A percentile compares a stretch with the other conserved stretches of the same genome.
Evolutionary conservation across 2,329 filamentous ascomycete genomes (phyloP).

Genomic region (Paecilomyces sp.): DNA sequence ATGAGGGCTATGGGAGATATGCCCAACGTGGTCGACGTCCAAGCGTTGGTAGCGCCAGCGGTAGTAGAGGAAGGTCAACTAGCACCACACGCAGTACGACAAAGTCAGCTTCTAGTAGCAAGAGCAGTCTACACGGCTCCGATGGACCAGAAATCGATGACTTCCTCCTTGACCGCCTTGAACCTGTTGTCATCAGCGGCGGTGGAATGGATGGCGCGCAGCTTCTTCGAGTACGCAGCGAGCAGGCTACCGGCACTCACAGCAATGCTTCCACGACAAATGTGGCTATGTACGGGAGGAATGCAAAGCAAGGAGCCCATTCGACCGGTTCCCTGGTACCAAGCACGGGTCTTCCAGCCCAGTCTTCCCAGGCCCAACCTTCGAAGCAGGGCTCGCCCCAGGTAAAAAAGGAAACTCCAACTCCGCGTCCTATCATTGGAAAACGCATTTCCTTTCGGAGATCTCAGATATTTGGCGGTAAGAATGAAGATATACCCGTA

Average conservation of each 20-base stretch:
- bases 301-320: constrained; percentile 18
- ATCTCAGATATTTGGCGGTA: background rate
- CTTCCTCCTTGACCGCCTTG: constrained; percentile 40
- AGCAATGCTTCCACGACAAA: constrained; percentile 22
- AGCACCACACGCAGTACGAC: constrained; percentile 31
- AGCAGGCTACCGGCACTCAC: constrained; percentile 29
- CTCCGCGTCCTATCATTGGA: background rate
- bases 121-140: constrained; percentile 33
- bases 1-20: constrained; percentile 58
- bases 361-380: constrained; percentile 4
- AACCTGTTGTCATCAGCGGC: constrained; percentile 44
- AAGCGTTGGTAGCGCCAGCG: constrained; percentile 34
- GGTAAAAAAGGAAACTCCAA: background rate
- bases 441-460: background rate
- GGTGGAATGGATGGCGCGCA: constrained; percentile 30
- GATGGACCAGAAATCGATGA: constrained; percentile 41
- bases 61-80: constrained; percentile 32
- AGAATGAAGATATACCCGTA: background rate
- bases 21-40: constrained; percentile 36
- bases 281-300: constrained; percentile 12
- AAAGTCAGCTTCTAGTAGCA: constrained; percentile 29
- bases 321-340: constrained; percentile 27
- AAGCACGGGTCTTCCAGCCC: constrained; percentile 15
- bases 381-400: constrained; percentile 3
- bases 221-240: constrained; percentile 31